Evolutionary conservation across 495 filamentous ascomycete species (phyloP).

Genomic region (Lepidopterella palustris): DNA sequence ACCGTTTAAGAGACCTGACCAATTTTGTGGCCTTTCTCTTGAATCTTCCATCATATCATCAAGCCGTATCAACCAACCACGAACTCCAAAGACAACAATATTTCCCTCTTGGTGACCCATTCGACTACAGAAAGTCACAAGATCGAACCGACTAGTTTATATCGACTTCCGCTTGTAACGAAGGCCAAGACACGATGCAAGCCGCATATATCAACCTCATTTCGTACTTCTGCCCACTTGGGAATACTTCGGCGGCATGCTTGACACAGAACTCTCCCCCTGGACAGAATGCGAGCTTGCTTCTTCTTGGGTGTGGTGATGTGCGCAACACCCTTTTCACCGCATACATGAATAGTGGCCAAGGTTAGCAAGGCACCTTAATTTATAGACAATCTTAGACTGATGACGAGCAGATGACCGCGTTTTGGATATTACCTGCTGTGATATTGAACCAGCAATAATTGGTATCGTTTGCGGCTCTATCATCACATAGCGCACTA

Average conservation of each 20-base stretch:
- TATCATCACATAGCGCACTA: too few relatives aligned
- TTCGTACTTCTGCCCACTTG: slow-evolving; percentile 42
- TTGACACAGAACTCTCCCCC: slow-evolving; percentile 45
- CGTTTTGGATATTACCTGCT: slow-evolving; percentile 41
- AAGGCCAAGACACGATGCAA: too few relatives aligned
- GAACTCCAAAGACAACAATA: too few relatives aligned
- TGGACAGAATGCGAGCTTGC: slow-evolving; percentile 42
- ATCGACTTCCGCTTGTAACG: too few relatives aligned
- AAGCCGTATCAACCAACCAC: too few relatives aligned
- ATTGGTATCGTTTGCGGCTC: slow-evolving; percentile 45
- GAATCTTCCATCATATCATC: too few relatives aligned
- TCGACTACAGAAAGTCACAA: too few relatives aligned
- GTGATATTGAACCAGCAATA: slow-evolving; percentile 43
- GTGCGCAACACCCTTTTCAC: slow-evolving; percentile 24
- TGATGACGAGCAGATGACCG: slow-evolving; percentile 13
- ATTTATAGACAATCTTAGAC: slow-evolving; percentile 1
- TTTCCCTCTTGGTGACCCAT: too few relatives aligned
- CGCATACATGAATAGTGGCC: neutral
- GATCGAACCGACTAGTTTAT: too few relatives aligned
- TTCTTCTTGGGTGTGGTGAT: slow-evolving; percentile 42
- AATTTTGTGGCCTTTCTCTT: too few relatives aligned
- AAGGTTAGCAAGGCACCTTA: neutral
- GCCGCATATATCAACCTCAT: neutral
- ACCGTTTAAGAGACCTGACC: too few relatives aligned
- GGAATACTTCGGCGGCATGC: slow-evolving; percentile 47